Evolutionary conservation across 1,284 basidiomycete genomes (phyloP).

Genomic region (Vanrija pseudolonga): DNA sequence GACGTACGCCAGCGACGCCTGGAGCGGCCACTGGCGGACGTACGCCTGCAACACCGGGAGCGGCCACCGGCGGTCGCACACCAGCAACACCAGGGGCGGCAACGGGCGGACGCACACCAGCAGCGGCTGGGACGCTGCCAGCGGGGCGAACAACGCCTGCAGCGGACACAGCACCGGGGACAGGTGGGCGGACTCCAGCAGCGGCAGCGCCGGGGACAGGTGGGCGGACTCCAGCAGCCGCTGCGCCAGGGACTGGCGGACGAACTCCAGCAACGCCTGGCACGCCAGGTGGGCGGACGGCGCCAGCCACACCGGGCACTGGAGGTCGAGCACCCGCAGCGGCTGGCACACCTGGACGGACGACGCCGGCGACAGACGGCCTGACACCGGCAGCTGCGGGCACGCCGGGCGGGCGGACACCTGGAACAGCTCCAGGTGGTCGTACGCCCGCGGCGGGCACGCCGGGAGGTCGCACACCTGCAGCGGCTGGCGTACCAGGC

Average conservation of each 20-base stretch:
- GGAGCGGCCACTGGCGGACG: not conserved
- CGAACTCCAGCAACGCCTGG: conserved; percentile 16
- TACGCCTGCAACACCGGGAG: not conserved
- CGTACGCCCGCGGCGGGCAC: not conserved
- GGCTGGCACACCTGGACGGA: not conserved
- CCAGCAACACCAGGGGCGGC: not conserved
- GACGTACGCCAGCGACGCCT: not conserved
- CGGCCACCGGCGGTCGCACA: conserved; percentile 3
- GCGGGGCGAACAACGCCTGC: too few relatives aligned
- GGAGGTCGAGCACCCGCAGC: not conserved
- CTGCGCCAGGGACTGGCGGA: conserved; percentile 2
- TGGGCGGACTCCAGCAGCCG: not conserved
- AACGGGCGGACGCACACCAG: conserved; percentile 6
- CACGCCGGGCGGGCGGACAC: conserved; percentile 3
- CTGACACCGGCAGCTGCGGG: not conserved
- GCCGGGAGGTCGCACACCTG: not conserved
- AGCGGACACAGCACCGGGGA: conserved; percentile 10
- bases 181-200: not conserved
- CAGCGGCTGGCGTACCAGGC: not conserved
- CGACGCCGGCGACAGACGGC: not conserved
- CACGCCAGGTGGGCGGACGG: conserved; percentile 21
- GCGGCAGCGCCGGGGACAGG: conserved; percentile 4
- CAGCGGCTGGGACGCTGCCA: too few relatives aligned
- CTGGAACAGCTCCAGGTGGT: conserved; percentile 4
- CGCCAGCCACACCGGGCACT: conserved; percentile 7